Evolutionary conservation across 140 eudicot species (phyloP), one percentile per base, ranked within the genome.

Genomic region (Stevia rebaudiana): DNA sequence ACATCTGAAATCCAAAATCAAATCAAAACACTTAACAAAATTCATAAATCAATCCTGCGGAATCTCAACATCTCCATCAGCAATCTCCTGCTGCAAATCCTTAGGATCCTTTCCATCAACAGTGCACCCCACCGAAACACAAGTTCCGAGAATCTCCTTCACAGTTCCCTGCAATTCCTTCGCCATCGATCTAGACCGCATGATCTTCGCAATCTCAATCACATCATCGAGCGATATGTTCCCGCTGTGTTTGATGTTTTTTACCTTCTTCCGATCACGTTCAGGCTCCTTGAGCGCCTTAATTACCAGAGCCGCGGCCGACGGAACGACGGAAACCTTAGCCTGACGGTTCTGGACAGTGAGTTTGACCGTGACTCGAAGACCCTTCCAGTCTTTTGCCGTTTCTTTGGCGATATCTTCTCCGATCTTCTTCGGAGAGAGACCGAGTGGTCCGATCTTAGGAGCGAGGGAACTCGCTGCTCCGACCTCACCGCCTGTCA

Each of bases 331-430:
- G 33, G 95, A 71, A 23, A 89, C 97, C 63, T 86, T 89, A 1
- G 95, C 97, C 67, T 89, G 97, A 50, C 97, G 95, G 63, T 89
- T 89, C 60, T 89, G 95, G 0, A 89, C 97, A 7, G 95, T 89
- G 30, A 89, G 97, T 72, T 89, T 89, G 72, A 89, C 97, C 30
- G 97, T 89, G 39, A 89, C 97, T 17, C 95, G 79, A 11, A 89
- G 81, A 8, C 97, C 97, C 77, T 89, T 89, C 97, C 97, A 89
- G 82, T 89, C 97, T 72, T 89, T 89, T 5, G 97, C 95, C 0
- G 97, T 89, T 69, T 89, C 97, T 54, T 89, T 89, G 25, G 97
- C 97, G 41, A 89, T 89, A 77, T 89, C 95, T 73, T 89, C 97
- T 42, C 97, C 97, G 78, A 89, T 89, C 63, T 86, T 89, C 70